These are phyloP conservation scores for Fraxinus cuspidata DNA, from an alignment of 257 asterid species.

Conservation along the genomic window DNA sequence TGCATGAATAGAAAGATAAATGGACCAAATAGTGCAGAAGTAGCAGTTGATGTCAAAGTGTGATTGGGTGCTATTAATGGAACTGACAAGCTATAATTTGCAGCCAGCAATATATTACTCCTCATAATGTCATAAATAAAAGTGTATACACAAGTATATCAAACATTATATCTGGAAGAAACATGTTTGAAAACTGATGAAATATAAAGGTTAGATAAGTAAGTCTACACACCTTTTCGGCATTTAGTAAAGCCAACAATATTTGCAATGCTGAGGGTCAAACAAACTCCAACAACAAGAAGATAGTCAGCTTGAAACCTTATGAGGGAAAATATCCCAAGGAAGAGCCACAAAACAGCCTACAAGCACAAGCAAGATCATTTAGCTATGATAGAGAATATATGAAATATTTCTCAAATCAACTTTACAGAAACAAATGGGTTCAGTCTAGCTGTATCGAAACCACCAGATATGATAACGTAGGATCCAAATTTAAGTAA, in stretches of 20 bases:
- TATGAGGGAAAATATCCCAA: slow-evolving; percentile 81
- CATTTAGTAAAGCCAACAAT: slow-evolving; percentile 96
- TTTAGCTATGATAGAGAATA: background rate
- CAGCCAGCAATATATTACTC: slow-evolving; percentile 3
- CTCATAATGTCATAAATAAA: background rate
- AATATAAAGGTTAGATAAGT: slow-evolving; percentile 15
- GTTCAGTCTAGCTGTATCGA: background rate
- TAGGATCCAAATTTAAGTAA: background rate
- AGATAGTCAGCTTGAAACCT: slow-evolving; percentile 95
- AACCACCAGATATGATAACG: background rate
- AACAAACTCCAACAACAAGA: slow-evolving; percentile 93
- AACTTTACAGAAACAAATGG: background rate
- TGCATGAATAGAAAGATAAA: background rate
- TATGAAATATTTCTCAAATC: background rate
- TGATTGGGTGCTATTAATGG: background rate
- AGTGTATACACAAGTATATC: background rate
- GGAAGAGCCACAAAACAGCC: slow-evolving; percentile 85
- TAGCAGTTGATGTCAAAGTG: background rate
- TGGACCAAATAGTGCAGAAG: background rate
- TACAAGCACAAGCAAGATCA: slow-evolving; percentile 33
- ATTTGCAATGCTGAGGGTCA: slow-evolving; percentile 94
- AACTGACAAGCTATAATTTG: background rate
- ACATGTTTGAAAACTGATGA: background rate
- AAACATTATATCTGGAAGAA: slow-evolving; percentile 14
- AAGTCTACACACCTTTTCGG: slow-evolving; percentile 71